Evolutionary conservation across 805 yeast genomes (phyloP).

Genomic region (Kodamaea laetipori): DNA sequence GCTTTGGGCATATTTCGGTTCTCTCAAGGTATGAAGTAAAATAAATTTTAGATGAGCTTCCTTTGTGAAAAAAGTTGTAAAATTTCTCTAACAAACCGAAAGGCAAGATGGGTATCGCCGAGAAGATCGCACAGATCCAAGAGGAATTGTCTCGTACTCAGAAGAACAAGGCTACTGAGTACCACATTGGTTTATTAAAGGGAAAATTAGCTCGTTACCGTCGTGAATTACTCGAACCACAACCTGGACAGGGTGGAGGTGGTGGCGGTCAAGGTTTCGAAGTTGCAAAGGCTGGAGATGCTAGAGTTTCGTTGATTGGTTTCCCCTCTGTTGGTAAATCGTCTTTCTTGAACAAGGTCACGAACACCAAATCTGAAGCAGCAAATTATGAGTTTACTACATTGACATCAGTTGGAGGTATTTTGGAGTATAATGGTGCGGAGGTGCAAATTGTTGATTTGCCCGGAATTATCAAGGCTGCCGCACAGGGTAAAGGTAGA

Average conservation of each 20-base stretch:
- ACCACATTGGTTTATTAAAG: slow-evolving; percentile 89
- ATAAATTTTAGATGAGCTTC: slow-evolving; percentile 4
- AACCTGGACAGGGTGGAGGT: slow-evolving; percentile 69
- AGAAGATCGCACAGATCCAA: slow-evolving; percentile 85
- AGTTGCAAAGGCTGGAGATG: slow-evolving; percentile 94
- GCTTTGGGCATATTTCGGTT: slow-evolving; percentile 22
- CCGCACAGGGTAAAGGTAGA: slow-evolving; percentile 95
- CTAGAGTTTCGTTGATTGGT: slow-evolving; percentile 92
- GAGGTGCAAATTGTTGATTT: slow-evolving; percentile 96
- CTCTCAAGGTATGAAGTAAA: not conserved
- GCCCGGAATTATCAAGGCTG: slow-evolving; percentile 97
- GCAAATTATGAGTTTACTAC: slow-evolving; percentile 97
- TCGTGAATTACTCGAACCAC: slow-evolving; percentile 88
- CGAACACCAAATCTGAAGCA: slow-evolving; percentile 91
- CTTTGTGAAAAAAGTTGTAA: not conserved
- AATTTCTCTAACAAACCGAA: not conserved
- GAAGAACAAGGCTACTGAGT: slow-evolving; percentile 96
- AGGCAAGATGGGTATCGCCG: slow-evolving; percentile 34
- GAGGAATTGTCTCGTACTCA: slow-evolving; percentile 94
- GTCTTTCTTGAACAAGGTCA: slow-evolving; percentile 81
- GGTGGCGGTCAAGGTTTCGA: slow-evolving; percentile 90
- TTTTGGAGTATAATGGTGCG: slow-evolving; percentile 91
- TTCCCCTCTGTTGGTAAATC: slow-evolving; percentile 98
- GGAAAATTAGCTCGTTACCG: slow-evolving; percentile 93
- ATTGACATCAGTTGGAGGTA: slow-evolving; percentile 94